These are phyloP conservation scores for Pholiota conissans DNA, from an alignment of 768 basidiomycete species.

Conservation along the genomic window DNA sequence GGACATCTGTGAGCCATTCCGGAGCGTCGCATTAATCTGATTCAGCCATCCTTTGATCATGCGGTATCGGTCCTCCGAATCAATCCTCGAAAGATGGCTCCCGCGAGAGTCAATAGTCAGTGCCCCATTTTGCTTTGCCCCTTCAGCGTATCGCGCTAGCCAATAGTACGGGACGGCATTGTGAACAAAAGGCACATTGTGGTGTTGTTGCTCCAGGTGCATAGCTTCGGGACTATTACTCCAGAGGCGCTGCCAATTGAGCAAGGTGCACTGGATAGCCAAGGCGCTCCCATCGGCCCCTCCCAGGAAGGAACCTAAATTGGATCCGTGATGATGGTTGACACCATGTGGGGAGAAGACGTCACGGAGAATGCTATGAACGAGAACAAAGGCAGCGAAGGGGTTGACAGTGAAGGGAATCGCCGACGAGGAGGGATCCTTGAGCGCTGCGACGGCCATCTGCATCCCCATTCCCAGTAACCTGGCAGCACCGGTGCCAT, in stretches of 20 bases:
- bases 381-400: slow-evolving; percentile 45
- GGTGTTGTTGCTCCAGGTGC: slow-evolving; percentile 23
- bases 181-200: slow-evolving; percentile 38
- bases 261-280: slow-evolving; percentile 49
- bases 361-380: slow-evolving; percentile 45
- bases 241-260: slow-evolving; percentile 65
- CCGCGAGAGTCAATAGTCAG: slow-evolving; percentile 19
- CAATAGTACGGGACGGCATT: slow-evolving; percentile 61
- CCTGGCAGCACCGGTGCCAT: slow-evolving; percentile 35
- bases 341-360: slow-evolving; percentile 27
- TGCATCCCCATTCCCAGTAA: slow-evolving; percentile 40
- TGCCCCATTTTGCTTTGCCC: slow-evolving; percentile 51
- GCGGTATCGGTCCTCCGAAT: slow-evolving; percentile 41
- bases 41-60: slow-evolving; percentile 52
- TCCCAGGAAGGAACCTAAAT: neutral
- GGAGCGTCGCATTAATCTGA: slow-evolving; percentile 46
- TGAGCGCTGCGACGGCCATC: slow-evolving; percentile 32
- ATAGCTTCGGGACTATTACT: slow-evolving; percentile 35
- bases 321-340: slow-evolving; percentile 9
- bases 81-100: slow-evolving; percentile 11
- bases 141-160: slow-evolving; percentile 55
- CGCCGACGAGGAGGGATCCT: slow-evolving; percentile 28
- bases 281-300: neutral
- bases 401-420: slow-evolving; percentile 34
- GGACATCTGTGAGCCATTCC: slow-evolving; percentile 41